phyloP scores from a whole-genome alignment of 1,284 basidiomycete genomes.

The Boletus holoroseus region DNA sequence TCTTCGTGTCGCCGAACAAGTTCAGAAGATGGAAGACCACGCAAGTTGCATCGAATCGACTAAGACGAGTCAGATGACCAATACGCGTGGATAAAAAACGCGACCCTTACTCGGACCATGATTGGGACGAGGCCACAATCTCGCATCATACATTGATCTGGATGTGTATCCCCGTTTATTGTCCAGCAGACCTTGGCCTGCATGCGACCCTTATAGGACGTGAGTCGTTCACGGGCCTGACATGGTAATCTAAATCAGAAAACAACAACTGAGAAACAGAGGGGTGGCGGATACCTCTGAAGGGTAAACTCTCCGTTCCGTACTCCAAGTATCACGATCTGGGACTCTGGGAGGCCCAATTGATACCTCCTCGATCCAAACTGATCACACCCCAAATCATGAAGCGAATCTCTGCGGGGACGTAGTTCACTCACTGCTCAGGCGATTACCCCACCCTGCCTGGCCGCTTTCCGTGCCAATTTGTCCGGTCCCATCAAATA shows the following conservation, averaged over 20 bases:
- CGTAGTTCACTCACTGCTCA: conserved; percentile 60
- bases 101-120: conserved; percentile 83
- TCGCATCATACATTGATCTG: conserved; percentile 69
- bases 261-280: neutral
- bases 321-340: conserved; percentile 74
- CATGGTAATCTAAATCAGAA: conserved; percentile 9
- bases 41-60: conserved; percentile 94
- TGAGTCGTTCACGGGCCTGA: conserved; percentile 86
- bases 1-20: conserved; percentile 93
- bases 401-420: conserved; percentile 12
- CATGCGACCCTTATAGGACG: conserved; percentile 90
- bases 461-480: conserved; percentile 49
- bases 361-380: conserved; percentile 86
- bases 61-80: conserved; percentile 30
- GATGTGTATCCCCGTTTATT: conserved; percentile 61
- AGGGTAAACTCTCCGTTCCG: conserved; percentile 81
- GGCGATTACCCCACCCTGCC: conserved; percentile 71
- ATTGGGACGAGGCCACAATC: conserved; percentile 93
- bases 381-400: conserved; percentile 38
- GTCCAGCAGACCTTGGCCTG: conserved; percentile 88
- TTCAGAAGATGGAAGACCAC: conserved; percentile 77
- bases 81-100: conserved; percentile 2
- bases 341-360: conserved; percentile 85
- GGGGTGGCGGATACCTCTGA: conserved; percentile 59
- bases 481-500: conserved; percentile 79